Percentiles rank a stretch among this genome's conserved stretches.
These are phyloP conservation scores for Elongisporangium undulatum DNA, from an alignment of 352 stramenopile species.

Conservation along the genomic window DNA sequence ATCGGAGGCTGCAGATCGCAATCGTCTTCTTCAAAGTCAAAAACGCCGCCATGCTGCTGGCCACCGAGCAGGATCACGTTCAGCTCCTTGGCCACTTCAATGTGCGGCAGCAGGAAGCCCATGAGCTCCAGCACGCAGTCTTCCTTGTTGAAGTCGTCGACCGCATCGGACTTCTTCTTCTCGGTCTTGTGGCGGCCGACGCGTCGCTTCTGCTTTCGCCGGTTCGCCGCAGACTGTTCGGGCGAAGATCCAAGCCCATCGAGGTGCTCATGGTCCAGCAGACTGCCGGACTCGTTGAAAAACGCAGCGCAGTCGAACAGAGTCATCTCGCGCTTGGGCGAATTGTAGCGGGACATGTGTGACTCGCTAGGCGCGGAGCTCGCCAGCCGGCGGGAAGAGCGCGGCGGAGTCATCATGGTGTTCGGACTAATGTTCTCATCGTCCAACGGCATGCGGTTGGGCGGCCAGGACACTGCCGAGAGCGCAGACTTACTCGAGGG, in stretches of 20 bases:
- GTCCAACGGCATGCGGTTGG: slow-evolving; percentile 8
- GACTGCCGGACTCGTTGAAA: slow-evolving; percentile 66
- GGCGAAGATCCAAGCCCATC: slow-evolving; percentile 56
- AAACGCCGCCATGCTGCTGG: slow-evolving; percentile 34
- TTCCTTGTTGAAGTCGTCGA: slow-evolving; percentile 40
- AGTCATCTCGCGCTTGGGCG: slow-evolving; percentile 58
- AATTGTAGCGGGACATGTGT: slow-evolving; percentile 24
- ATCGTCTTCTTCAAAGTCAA: slow-evolving; percentile 74
- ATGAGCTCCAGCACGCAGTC: slow-evolving; percentile 80
- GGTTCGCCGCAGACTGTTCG: slow-evolving; percentile 24
- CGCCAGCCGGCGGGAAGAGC: slow-evolving; percentile 20
- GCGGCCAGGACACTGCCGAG: slow-evolving; percentile 50
- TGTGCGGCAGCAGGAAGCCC: slow-evolving; percentile 48
- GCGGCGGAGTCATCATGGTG: slow-evolving; percentile 23
- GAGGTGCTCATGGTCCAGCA: slow-evolving; percentile 74
- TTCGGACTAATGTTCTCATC: background rate
- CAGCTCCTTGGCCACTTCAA: slow-evolving; percentile 79
- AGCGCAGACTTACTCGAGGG: slow-evolving; percentile 10
- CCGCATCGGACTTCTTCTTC: slow-evolving; percentile 26
- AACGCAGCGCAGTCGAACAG: slow-evolving; percentile 77
- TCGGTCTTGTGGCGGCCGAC: slow-evolving; percentile 54
- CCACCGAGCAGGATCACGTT: slow-evolving; percentile 61
- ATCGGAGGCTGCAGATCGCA: slow-evolving; percentile 14
- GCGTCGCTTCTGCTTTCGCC: slow-evolving; percentile 54
- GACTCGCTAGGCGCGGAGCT: slow-evolving; percentile 4